Base-by-base conservation (phyloP, 305 asterid species). In the Petunia hybrid region DNA sequence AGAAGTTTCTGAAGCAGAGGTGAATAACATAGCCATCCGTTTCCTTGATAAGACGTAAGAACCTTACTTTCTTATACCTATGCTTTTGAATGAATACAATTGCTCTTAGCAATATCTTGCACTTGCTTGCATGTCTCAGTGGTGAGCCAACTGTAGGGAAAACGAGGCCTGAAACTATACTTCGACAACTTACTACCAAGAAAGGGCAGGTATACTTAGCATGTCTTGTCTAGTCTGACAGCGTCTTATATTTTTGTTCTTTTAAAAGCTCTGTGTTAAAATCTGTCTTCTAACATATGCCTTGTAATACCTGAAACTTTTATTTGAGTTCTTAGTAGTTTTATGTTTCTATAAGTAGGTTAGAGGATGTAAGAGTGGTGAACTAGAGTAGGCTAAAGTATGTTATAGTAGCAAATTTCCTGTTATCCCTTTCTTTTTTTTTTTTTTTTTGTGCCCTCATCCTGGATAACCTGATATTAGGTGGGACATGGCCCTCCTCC, bases 1-100 rank as follows among this genome's bases (percentile, higher is more conserved):
- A 80, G 94, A 92, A 83, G 97, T 93, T 79, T 92, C 98, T 83
- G 99, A 95, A 87, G 99, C 98, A 77, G 98, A 91, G 89, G 97
- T 95, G 87, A 95, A 94, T 81, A 89, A 94, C 87, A 85, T 92
- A 81, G 84, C 87, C 89, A 88, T 95, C 65, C 97, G 98, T 66
- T 95, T 89, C 85, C 97, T 95, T 84, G 99, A 95, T 87, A 92
- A 85, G 89, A 94, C 93, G 99, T 95, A 84, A 83, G 97, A 80
- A 65, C 78, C 83, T 71, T 35, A 38, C 77, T 51, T 73, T 14
- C 78, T 51, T 3, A 36, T 73, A 36, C 64, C 64, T 73, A 13
- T 76, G 42, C 12, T 22, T 66, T 79, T 79, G 14, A 9, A 35
- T 38, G 14, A 79, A 79, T 51, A 60, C 14, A 38, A 14, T 70